Conservation (phyloP, 1,139 yeast genomes). For the Barnettozyma hawaiiensis region DNA sequence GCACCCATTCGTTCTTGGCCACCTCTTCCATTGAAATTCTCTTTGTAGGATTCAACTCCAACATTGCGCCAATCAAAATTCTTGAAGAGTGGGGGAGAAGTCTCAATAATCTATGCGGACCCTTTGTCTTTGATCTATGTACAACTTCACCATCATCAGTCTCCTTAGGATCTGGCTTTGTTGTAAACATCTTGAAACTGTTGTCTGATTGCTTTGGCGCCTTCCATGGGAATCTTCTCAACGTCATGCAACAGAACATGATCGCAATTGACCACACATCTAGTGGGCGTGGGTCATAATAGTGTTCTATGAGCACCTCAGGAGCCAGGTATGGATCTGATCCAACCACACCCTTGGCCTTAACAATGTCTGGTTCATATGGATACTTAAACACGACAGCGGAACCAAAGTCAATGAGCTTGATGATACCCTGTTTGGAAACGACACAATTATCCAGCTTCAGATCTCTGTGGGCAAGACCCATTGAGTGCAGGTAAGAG, state of each 20-base stretch:
- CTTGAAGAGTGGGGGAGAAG: constrained; percentile 78
- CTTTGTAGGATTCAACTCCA: constrained; percentile 58
- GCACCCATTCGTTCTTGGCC: constrained; percentile 63
- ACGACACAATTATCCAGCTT: constrained; percentile 78
- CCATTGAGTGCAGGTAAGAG: constrained; percentile 54
- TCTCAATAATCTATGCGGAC: constrained; percentile 81
- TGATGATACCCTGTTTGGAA: constrained; percentile 51
- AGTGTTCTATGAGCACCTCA: constrained; percentile 46
- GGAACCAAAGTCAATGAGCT: constrained; percentile 73
- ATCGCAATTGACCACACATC: constrained; percentile 80
- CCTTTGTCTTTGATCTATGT: constrained; percentile 37
- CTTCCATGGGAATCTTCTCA: constrained; percentile 76
- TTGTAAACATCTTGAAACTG: constrained; percentile 39
- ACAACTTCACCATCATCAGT: constrained; percentile 9
- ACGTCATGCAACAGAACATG: constrained; percentile 68
- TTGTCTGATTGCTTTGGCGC: constrained; percentile 57
- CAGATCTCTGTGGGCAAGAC: constrained; percentile 72
- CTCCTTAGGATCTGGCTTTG: constrained; percentile 30
- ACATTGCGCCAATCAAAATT: constrained; percentile 66
- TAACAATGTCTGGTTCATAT: constrained; percentile 32
- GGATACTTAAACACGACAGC: constrained; percentile 57
- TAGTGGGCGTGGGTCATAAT: constrained; percentile 66
- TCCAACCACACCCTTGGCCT: constrained; percentile 69
- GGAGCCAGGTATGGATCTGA: constrained; percentile 81
- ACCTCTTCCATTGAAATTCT: constrained; percentile 70